These are phyloP conservation scores for Passalora sequoiae DNA, from an alignment of 2,329 filamentous ascomycete species.

Conservation along the genomic window DNA sequence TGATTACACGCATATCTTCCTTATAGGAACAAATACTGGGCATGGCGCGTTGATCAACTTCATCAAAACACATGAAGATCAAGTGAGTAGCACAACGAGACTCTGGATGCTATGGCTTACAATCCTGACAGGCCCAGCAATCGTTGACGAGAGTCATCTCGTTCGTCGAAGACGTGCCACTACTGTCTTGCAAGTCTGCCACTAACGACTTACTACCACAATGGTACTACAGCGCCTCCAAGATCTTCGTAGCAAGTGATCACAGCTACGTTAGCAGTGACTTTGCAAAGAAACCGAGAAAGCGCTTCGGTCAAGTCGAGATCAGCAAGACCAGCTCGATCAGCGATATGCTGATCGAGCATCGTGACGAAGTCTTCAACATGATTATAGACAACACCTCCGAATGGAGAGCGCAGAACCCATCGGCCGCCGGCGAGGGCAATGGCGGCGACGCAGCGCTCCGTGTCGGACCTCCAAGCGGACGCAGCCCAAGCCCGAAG, in stretches of 20 bases:
- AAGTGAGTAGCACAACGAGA: no score
- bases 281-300: conserved; percentile 51
- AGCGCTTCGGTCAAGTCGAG: conserved; percentile 53
- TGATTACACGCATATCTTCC: conserved; percentile 66
- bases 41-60: conserved; percentile 79
- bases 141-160: conserved; percentile 69
- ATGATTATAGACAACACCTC: conserved; percentile 42
- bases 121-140: no score
- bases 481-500: conserved; percentile 3
- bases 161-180: conserved; percentile 68
- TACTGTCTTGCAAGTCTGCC: conserved; percentile 64
- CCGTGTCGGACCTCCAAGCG: no score
- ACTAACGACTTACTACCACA: conserved; percentile 66
- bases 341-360: conserved; percentile 53
- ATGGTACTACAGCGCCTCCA: conserved; percentile 81
- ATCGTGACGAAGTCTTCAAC: conserved; percentile 47
- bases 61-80: conserved; percentile 61
- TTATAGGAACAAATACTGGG: conserved; percentile 85
- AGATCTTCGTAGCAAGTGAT: conserved; percentile 68
- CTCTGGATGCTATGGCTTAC: no score
- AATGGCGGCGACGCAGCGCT: no score
- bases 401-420: conserved; percentile 29
- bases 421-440: no score
- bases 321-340: conserved; percentile 44
- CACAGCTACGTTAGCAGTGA: conserved; percentile 71